Evolutionary conservation across 225 moss, liverwort and hornwort genomes (phyloP).

Genomic region (Anthoceros angustus): DNA sequence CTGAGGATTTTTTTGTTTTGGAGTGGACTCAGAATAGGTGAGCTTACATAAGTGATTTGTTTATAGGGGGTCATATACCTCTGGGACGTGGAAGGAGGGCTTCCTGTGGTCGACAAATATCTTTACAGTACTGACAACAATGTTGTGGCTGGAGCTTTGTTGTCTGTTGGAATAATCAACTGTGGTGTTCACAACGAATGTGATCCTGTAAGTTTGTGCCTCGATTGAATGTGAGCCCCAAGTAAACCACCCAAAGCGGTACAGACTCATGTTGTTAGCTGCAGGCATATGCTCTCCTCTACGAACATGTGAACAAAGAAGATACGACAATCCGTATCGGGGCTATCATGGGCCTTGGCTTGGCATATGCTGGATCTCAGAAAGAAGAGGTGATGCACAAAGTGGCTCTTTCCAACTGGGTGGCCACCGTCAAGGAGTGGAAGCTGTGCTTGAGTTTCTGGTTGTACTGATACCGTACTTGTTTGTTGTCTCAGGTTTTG

Average conservation of each 20-base stretch:
- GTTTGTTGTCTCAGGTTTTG: conserved; percentile 44
- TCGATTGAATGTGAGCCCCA: not conserved
- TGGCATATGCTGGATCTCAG: conserved; percentile 96
- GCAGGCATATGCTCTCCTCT: conserved; percentile 88
- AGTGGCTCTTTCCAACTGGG: not conserved
- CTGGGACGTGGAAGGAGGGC: conserved; percentile 96
- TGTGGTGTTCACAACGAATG: conserved; percentile 87
- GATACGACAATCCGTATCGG: conserved; percentile 78
- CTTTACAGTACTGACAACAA: conserved; percentile 87
- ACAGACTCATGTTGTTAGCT: not conserved
- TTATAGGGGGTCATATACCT: conserved; percentile 78
- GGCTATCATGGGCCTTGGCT: conserved; percentile 94
- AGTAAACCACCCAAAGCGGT: not conserved
- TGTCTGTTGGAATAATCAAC: conserved; percentile 87
- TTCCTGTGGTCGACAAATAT: conserved; percentile 80
- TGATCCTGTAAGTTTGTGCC: conserved; percentile 58
- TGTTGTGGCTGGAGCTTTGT: conserved; percentile 80
- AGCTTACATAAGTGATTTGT: not conserved
- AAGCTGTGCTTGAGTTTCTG: not conserved
- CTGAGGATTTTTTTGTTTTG: not conserved
- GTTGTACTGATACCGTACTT: not conserved
- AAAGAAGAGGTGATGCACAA: conserved; percentile 54
- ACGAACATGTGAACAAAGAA: conserved; percentile 69
- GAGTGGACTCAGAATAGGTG: not conserved
- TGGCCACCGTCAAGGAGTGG: not conserved